Conservation (phyloP, 2,329 filamentous ascomycete species). For the Fusarium sp. region DNA sequence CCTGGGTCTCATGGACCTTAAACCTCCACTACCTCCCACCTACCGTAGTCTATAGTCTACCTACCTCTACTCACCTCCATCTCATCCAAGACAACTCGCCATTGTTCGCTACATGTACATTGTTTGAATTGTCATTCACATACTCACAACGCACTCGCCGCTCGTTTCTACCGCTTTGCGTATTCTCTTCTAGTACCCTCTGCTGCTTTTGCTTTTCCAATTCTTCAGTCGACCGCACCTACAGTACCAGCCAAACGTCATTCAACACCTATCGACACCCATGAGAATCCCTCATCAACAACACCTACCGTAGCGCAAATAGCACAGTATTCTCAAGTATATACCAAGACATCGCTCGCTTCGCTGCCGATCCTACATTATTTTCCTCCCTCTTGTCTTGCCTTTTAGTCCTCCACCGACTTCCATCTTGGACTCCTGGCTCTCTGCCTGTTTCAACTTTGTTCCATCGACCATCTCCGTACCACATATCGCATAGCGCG, state of each 20-base stretch:
- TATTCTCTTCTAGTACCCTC: neutral
- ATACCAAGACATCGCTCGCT: constrained; percentile 17
- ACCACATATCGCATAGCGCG: constrained; percentile 37
- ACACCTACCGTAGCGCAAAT: constrained; percentile 19
- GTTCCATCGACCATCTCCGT: constrained; percentile 34
- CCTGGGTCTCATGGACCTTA: constrained; percentile 21
- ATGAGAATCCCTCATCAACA: constrained; percentile 35
- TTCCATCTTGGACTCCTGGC: constrained; percentile 17
- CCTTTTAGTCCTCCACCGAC: neutral
- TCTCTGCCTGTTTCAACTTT: constrained; percentile 38
- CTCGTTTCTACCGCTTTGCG: constrained; percentile 16
- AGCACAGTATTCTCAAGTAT: constrained; percentile 11
- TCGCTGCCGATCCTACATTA: constrained; percentile 16
- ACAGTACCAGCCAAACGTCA: constrained; percentile 13
- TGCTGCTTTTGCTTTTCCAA: neutral
- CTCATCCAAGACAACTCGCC: constrained; percentile 18
- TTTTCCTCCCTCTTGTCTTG: neutral
- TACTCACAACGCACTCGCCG: constrained; percentile 2
- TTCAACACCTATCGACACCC: constrained; percentile 31
- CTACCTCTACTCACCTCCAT: constrained; percentile 17
- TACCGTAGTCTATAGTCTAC: neutral
- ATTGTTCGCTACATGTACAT: constrained; percentile 18
- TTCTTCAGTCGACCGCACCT: neutral
- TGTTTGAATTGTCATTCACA: constrained; percentile 19
- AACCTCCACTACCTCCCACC: constrained; percentile 33